Evolutionary conservation across 257 asterid species (phyloP).

Genomic region (Echium plantagineum): DNA sequence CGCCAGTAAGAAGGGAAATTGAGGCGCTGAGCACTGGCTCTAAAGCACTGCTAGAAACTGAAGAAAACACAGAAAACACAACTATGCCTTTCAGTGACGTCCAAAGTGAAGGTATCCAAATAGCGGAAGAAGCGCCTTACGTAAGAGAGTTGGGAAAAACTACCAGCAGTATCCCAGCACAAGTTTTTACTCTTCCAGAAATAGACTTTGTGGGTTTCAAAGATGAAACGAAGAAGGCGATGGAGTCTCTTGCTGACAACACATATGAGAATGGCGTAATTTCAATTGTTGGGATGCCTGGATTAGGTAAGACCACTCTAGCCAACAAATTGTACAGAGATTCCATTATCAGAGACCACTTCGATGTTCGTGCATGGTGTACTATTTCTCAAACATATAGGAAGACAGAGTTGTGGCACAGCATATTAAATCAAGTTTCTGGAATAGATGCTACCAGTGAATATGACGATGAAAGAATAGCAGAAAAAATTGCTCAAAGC

Average conservation of each 20-base stretch:
- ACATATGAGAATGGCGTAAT: background rate
- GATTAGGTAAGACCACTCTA: constrained; percentile 7
- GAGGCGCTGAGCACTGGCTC: background rate
- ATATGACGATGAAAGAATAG: background rate
- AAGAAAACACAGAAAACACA: background rate
- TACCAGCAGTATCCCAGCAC: background rate
- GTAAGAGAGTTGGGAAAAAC: background rate
- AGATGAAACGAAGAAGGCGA: background rate
- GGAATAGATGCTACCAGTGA: background rate
- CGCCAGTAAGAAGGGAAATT: background rate
- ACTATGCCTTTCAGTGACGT: too few relatives aligned
- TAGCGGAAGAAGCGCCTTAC: background rate
- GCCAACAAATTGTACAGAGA: constrained; percentile 2
- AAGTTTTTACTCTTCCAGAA: background rate
- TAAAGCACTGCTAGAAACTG: too few relatives aligned
- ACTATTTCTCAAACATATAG: constrained; percentile 6
- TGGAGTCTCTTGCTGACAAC: background rate
- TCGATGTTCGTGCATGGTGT: constrained; percentile 1
- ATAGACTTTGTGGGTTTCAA: background rate
- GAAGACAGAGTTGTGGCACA: background rate
- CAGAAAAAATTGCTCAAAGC: background rate
- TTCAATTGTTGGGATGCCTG: constrained; percentile 10
- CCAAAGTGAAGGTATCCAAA: too few relatives aligned
- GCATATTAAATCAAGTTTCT: background rate
- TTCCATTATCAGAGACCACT: background rate